Percentiles rank a stretch among this genome's conserved stretches.
Conservation (phyloP, 257 asterid species). For the Cruciata laevipes region DNA sequence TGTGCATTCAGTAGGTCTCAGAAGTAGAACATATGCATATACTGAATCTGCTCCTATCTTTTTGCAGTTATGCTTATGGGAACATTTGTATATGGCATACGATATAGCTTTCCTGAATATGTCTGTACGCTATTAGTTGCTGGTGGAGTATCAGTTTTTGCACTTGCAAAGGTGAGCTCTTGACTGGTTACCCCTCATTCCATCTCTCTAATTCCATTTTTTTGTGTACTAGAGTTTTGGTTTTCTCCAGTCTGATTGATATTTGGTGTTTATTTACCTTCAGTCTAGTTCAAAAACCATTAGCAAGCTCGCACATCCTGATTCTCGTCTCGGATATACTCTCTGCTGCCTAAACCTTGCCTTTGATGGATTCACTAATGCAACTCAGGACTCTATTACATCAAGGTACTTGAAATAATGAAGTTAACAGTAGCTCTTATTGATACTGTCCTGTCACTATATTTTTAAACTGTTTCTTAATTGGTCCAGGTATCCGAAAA, state of each 20-base stretch:
- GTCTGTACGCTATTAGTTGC: conserved; percentile 89
- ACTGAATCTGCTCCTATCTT: conserved; percentile 2
- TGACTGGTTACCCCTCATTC: not conserved
- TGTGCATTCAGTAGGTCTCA: not conserved
- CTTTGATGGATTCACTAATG: conserved; percentile 97
- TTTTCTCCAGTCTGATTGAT: not conserved
- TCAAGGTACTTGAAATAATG: conserved; percentile 42
- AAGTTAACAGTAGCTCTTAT: not conserved
- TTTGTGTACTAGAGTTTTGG: not conserved
- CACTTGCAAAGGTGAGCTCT: conserved; percentile 70
- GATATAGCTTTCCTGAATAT: conserved; percentile 84
- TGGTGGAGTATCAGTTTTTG: conserved; percentile 91
- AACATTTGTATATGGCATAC: conserved; percentile 79
- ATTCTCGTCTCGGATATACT: conserved; percentile 89
- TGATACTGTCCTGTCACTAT: not conserved
- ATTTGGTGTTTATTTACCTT: conserved; percentile 7
- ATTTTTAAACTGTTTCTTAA: not conserved
- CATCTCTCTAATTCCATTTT: not conserved
- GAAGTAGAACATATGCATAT: not conserved
- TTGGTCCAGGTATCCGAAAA: conserved; percentile 74
- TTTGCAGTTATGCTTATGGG: conserved; percentile 99
- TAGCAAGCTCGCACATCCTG: conserved; percentile 88
- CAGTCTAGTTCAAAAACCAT: conserved; percentile 95
- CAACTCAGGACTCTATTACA: conserved; percentile 94
- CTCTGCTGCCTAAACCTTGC: conserved; percentile 90